Percentiles rank a stretch among this genome's conserved stretches.
Conservation (phyloP, 108 stramenopile genomes). For the Aurantiochytrium sp. region DNA sequence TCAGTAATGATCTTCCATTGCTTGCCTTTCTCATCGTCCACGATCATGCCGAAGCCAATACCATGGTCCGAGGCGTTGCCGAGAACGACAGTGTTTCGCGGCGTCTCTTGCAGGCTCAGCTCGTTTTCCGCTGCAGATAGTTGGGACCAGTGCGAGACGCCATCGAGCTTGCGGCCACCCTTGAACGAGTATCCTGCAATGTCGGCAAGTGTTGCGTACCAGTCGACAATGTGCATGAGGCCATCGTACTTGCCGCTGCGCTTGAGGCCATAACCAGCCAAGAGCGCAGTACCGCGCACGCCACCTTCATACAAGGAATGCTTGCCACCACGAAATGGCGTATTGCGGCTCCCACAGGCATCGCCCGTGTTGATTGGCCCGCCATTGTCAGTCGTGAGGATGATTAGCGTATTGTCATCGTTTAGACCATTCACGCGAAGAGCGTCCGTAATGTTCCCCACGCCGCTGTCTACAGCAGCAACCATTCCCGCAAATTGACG, state of each 20-base stretch:
- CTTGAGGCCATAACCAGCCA: background rate
- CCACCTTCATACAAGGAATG: background rate
- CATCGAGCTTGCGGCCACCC: background rate
- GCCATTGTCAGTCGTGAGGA: background rate
- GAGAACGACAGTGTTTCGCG: background rate
- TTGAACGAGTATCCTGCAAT: background rate
- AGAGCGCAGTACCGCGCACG: background rate
- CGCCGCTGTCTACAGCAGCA: background rate
- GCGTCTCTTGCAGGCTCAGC: too few relatives aligned
- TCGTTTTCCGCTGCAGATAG: background rate
- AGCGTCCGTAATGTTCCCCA: background rate
- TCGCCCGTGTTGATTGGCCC: background rate
- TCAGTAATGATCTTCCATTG: background rate
- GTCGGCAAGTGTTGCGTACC: background rate
- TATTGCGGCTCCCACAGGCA: background rate
- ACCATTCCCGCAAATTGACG: background rate
- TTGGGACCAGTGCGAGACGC: background rate
- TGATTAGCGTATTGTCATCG: background rate
- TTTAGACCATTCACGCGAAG: background rate
- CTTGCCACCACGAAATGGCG: background rate
- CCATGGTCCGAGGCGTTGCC: background rate
- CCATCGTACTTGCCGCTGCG: background rate
- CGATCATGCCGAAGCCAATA: background rate
- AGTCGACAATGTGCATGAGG: background rate
- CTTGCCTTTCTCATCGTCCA: background rate